Base-by-base conservation (phyloP, 2,329 filamentous ascomycete species). In the Trichoderma simmonsii region DNA sequence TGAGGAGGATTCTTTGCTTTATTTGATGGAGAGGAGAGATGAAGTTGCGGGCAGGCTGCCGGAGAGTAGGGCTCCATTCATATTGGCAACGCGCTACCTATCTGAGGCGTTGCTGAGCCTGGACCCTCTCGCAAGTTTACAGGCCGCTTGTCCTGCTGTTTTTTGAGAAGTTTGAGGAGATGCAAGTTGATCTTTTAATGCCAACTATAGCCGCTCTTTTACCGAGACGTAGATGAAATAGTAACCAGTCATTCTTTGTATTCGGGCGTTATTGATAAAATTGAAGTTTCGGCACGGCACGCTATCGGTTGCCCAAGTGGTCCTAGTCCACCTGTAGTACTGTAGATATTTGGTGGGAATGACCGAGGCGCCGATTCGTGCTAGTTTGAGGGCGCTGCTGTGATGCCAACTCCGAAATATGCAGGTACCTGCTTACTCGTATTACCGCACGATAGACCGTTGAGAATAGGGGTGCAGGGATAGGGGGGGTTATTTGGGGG, bases 181-280 rank as follows among this genome's bases (percentile, higher is more conserved):
- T 56, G 48, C 51, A 59, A 34, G 59, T 32, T 59, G 63, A 51
- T 74, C 74, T 74, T 75, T 18, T 74, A 28, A 72, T 67, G 65
- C 76, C 70, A 71, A 76, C 77, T 73, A 51, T 67, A 77, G 77
- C 72, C 77, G 75, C 73, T 78, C 77, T 60, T 78, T 78, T 72
- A 21, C 54, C 39, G 21, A 34, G 18, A 71, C 71, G 26, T 48
- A 28, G 75, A 72, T 70, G 70, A 72, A 75, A 74, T 74, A 75
- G 75, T 74, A 72, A 70, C 74, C 26, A 76, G 75, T 74, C 76
- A 68, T 73, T 79, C 77, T 67, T 77, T 79, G 64, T 56, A 70
- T 14, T 7, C 12, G n/a, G 18, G 32, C 24, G 8, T 18, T 15
- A 15, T 12, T 59, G 56, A 21, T 11, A 1, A n/a, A 21, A 60